Base-by-base conservation (phyloP, 2,329 filamentous ascomycete genomes). In the Trichoderma pleuroti region DNA sequence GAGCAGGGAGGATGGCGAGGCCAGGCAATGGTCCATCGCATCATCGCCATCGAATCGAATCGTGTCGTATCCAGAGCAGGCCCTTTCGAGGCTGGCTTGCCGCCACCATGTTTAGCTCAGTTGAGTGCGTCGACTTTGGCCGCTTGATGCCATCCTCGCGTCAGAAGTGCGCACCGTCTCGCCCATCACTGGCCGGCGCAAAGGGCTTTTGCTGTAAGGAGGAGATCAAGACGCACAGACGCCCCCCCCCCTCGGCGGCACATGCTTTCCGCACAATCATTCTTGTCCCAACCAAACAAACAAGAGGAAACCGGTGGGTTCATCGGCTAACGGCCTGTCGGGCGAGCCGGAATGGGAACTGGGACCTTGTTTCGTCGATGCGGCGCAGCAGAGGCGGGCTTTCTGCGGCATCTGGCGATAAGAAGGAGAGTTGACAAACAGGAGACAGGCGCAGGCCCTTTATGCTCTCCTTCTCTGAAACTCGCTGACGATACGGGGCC, bases 371-470 rank as follows among this genome's bases (percentile, higher is more conserved):
- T 68, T 34, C 65, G 34, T 36, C 11, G 65, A 46, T 42, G 65
- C 54, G 65, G 65, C 65, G 65, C 56, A 68, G 65, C 65, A 61
- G 56, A 9, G 65, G 52, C 49, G 18, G 56, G n/a, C n/a, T 34
- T 66, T 49, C 42, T 39, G 60, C 26, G n/a, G 39, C 39, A 42
- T 12, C 26, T 42, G 60, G 39, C 60, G 21, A 16, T 49, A 49
- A 49, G 9, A 12, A n/a, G n/a, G 42, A 49, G 42, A 49, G 21
- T 42, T 6, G n/a, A 49, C 39, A 42, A 42, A 42, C 16, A 42
- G 39, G 42, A n/a, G 9, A 28, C 59, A 62, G 59, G 36, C 59
- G n/a, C 10, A 42, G 39, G 11, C 60, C 32, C 46, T 52, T 52
- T 52, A 52, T 18, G 6, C 39, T 54, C 34, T 46, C 14, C 24